Evolutionary conservation across 2,329 filamentous ascomycete genomes (phyloP).

Genomic region (Cladobotryum protrusum): DNA sequence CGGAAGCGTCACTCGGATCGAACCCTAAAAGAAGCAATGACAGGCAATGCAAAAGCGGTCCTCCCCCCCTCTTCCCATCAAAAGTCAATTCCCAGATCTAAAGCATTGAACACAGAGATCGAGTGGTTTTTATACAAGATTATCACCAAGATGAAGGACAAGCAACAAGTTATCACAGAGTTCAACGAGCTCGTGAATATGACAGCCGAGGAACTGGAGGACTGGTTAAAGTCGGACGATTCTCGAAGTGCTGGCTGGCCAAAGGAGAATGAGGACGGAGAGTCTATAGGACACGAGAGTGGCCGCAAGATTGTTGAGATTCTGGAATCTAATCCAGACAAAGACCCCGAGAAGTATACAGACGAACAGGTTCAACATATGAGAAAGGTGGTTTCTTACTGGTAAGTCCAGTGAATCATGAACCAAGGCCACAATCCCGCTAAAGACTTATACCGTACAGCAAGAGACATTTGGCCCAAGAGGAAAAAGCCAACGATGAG

Average conservation of each 20-base stretch:
- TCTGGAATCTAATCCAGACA: constrained; percentile 54
- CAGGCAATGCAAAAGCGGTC: no score
- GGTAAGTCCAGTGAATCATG: constrained; percentile 25
- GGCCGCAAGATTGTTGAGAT: constrained; percentile 59
- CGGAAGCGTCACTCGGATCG: constrained; percentile 2
- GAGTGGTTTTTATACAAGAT: not conserved
- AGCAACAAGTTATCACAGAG: constrained; percentile 39
- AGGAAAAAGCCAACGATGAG: constrained; percentile 51
- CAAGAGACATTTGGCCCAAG: constrained; percentile 61
- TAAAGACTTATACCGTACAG: constrained; percentile 16
- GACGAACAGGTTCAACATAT: constrained; percentile 52
- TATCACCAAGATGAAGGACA: constrained; percentile 17
- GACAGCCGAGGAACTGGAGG: constrained; percentile 52
- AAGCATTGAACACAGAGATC: no score
- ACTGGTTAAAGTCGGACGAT: constrained; percentile 55
- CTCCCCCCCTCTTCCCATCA: no score
- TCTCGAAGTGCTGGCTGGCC: constrained; percentile 54
- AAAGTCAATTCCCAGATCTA: no score
- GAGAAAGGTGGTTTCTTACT: constrained; percentile 58
- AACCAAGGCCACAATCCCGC: not conserved
- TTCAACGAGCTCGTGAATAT: constrained; percentile 65
- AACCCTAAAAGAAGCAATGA: constrained; percentile 3
- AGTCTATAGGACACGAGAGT: constrained; percentile 58
- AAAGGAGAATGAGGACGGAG: constrained; percentile 51
- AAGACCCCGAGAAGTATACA: constrained; percentile 49